phyloP scores from a whole-genome alignment of 2,329 filamentous ascomycete genomes.

The Nothophaeocryptopus gaeumannii region DNA sequence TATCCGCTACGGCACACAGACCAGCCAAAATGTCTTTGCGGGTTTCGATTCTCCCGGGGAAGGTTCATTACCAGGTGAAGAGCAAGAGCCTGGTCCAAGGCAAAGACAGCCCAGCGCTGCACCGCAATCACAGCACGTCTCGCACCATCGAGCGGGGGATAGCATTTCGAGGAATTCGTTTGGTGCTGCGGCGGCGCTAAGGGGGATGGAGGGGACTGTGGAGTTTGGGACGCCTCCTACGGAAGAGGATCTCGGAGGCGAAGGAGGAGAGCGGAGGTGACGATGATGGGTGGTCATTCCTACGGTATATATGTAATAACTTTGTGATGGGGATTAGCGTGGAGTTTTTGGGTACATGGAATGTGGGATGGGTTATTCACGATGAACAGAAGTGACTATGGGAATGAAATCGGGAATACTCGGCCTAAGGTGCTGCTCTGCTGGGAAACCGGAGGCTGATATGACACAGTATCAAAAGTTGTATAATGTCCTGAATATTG shows the following conservation, averaged over 20 bases:
- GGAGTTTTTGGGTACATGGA: background rate
- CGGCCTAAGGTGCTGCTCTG: too few species aligned
- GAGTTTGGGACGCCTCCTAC: conserved; percentile 18
- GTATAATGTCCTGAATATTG: background rate
- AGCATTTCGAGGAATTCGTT: conserved; percentile 32
- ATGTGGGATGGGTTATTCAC: background rate
- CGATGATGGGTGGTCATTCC: background rate
- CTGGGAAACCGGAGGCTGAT: too few species aligned
- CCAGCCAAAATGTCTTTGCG: conserved; percentile 20
- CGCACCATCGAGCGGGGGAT: conserved; percentile 30
- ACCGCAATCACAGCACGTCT: conserved; percentile 14
- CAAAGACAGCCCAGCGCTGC: conserved; percentile 1
- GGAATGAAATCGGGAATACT: too few species aligned
- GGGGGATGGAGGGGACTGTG: conserved; percentile 16
- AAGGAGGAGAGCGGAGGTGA: background rate
- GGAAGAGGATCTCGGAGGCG: conserved; percentile 6
- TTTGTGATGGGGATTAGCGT: conserved; percentile 4
- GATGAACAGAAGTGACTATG: conserved; percentile 1
- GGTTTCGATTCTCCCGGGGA: conserved; percentile 26
- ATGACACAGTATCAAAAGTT: background rate
- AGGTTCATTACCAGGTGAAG: conserved; percentile 9
- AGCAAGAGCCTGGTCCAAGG: background rate
- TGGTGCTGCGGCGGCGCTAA: conserved; percentile 28
- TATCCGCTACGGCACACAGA: conserved; percentile 8
- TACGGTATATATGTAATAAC: background rate